Evolutionary conservation across 202 grass and related monocot genomes (phyloP), one percentile per base, ranked within the genome.

Genomic region (Saccharum hybrid): DNA sequence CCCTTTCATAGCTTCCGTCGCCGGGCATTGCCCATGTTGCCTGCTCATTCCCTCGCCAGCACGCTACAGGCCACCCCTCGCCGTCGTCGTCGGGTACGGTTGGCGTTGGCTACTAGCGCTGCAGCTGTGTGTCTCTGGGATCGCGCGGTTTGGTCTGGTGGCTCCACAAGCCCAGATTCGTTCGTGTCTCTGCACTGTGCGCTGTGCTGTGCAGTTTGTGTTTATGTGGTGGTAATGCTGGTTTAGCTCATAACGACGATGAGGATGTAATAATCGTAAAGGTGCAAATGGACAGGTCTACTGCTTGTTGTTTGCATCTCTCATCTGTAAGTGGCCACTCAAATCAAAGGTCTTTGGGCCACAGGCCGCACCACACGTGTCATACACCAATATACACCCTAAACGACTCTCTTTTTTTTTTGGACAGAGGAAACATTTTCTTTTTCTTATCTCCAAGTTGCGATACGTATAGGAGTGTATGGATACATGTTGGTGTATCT

Each of bases 41-140:
- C 57, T 56, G 79, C 65, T 82, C 87, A 82, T 92, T 89, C 87
- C 90, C 87, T 87, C 77, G 69, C 21, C 84, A 9, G 62, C 87
- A 92, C 87, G 90, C 83, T 84, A 81, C 70, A 56, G 74, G n/a
- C 12, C 14, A 49, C 1, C 46, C 66, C 23, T 67, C 78, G 66
- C 67, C 79, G 15, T 90, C 88, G 63, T 84, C 84, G 60, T 87
- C 88, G 1, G 56, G 22, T 39, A 90, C 75, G 52, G 88, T 87
- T 90, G 83, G 79, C 38, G 14, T 14, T 57, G 16, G 16, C 72
- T 18, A 69, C 86, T 80, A 38, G 14, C 62, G 60, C 68, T 43
- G 48, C 45, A 10, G 5, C 30, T 57, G 71, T 8, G 31, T 36
- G 34, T 36, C 34, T 14, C n/a, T 68, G 10, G 2, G n/a, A 43